A percentile compares a stretch with the other conserved stretches of the same genome.
Conservation (phyloP, 352 stramenopile genomes). For the Globisporangium irregulare region DNA sequence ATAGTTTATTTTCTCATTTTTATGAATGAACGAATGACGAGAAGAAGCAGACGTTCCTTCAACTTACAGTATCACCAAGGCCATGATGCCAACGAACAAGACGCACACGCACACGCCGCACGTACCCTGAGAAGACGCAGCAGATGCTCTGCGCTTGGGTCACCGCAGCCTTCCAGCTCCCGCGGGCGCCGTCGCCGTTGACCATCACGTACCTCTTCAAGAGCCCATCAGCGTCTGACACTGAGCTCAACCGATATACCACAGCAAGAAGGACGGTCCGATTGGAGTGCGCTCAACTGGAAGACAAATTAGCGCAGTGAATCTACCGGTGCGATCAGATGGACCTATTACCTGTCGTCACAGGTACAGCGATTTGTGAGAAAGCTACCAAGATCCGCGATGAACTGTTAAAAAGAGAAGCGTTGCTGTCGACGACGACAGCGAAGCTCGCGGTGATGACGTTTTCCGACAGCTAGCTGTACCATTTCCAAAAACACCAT, state of each 20-base stretch:
- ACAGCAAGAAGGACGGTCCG: background rate
- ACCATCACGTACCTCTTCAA: background rate
- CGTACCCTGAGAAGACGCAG: background rate
- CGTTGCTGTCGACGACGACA: background rate
- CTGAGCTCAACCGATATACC: background rate
- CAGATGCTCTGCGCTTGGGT: background rate
- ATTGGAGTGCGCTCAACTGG: background rate
- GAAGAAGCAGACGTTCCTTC: no score
- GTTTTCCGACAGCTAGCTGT: background rate
- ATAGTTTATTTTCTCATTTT: background rate
- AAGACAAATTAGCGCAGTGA: background rate
- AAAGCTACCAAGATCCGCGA: background rate
- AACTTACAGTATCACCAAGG: background rate
- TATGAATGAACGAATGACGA: no score
- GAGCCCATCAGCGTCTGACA: background rate
- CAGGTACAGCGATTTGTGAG: background rate
- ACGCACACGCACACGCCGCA: background rate
- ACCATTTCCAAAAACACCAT: background rate
- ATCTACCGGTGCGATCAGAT: background rate
- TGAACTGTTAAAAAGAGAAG: background rate
- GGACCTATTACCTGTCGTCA: background rate
- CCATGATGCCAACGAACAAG: background rate
- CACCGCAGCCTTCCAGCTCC: background rate
- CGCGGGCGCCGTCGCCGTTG: background rate
- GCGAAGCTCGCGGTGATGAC: background rate